A percentile compares a stretch with the other conserved stretches of the same genome.
Evolutionary conservation across 164 flowering plant genomes (phyloP).

Genomic region (Tetracentron sinense): DNA sequence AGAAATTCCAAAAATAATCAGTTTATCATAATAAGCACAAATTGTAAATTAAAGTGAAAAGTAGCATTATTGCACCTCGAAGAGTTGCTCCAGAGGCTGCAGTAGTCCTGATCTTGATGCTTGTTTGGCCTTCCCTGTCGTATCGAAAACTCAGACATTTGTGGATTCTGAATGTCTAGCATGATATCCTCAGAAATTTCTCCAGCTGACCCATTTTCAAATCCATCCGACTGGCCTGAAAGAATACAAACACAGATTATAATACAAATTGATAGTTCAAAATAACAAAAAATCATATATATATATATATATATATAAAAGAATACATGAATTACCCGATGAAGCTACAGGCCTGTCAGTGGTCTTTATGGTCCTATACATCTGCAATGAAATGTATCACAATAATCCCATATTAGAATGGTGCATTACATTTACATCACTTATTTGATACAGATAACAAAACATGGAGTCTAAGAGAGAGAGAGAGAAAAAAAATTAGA

Average conservation of each 20-base stretch:
- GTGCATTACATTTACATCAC: background rate
- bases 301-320: background rate
- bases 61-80: conserved; percentile 51
- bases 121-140: conserved; percentile 39
- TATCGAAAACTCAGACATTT: conserved; percentile 34
- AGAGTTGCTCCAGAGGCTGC: conserved; percentile 88
- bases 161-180: conserved; percentile 44
- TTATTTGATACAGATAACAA: background rate
- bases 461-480: too few species aligned
- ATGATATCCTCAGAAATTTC: conserved; percentile 69
- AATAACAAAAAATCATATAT: background rate
- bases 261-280: background rate
- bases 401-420: too few species aligned
- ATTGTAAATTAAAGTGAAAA: background rate
- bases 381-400: conserved; percentile 40
- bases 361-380: conserved; percentile 96
- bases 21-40: background rate
- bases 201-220: conserved; percentile 76
- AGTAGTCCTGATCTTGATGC: conserved; percentile 44
- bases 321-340: conserved; percentile 49
- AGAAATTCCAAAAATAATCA: background rate
- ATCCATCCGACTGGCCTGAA: conserved; percentile 60
- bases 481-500: too few species aligned
- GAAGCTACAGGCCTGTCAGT: conserved; percentile 85
- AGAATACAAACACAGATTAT: conserved; percentile 1